phyloP scores from a whole-genome alignment of 164 flowering plant genomes.

The Vitis cinerea region DNA sequence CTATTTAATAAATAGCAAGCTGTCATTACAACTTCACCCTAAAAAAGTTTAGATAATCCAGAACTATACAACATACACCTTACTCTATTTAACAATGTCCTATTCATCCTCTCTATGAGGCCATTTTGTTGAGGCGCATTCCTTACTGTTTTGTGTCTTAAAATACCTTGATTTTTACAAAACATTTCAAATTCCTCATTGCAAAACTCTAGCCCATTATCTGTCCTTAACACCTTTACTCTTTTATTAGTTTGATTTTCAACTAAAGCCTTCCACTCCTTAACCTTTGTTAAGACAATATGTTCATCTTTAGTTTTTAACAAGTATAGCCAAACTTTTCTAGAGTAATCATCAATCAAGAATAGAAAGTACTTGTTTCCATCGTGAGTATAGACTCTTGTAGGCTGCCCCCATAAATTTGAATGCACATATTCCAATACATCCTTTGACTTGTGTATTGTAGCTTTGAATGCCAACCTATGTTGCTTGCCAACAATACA shows the following conservation, averaged over 20 bases:
- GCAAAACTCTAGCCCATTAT: background rate
- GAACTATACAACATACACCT: background rate
- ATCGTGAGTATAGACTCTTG: background rate
- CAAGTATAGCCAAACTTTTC: background rate
- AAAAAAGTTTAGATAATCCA: background rate
- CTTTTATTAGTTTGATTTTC: background rate
- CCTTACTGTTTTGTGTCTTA: background rate
- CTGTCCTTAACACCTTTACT: background rate
- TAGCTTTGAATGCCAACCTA: constrained; percentile 5
- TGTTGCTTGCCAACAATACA: constrained; percentile 11
- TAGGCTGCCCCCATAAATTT: constrained; percentile 14
- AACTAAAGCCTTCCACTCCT: constrained; percentile 2
- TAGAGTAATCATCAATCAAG: background rate
- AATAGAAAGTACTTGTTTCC: too few relatives aligned
- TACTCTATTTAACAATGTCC: background rate
- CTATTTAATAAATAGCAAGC: background rate
- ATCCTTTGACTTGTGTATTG: constrained; percentile 5
- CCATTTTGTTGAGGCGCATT: constrained; percentile 4
- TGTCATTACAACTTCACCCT: background rate
- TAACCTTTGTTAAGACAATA: background rate
- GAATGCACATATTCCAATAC: constrained; percentile 15
- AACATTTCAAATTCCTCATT: background rate
- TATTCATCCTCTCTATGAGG: background rate
- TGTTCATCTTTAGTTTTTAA: constrained; percentile 1
- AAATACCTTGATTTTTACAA: background rate